These are phyloP conservation scores for Colletotrichum karsti DNA, from an alignment of 2,329 filamentous ascomycete genomes.

Conservation along the genomic window DNA sequence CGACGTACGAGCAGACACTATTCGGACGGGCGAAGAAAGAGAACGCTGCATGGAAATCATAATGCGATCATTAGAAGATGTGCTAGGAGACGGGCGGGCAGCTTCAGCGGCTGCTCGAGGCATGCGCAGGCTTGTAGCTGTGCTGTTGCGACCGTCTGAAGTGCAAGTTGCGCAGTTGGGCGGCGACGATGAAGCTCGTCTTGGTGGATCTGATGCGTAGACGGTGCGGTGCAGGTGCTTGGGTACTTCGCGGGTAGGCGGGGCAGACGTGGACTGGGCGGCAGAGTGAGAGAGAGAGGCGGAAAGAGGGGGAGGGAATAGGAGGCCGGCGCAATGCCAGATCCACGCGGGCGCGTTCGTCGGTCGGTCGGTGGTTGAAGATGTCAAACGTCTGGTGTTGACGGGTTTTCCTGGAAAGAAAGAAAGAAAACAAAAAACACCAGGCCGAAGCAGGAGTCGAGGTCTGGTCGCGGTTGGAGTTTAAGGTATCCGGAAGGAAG, in stretches of 20 bases:
- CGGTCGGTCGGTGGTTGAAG: not conserved
- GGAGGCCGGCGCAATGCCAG: constrained; percentile 22
- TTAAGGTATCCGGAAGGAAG: constrained; percentile 29
- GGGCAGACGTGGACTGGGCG: constrained; percentile 14
- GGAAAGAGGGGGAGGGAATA: not conserved
- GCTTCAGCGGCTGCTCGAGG: constrained; percentile 45
- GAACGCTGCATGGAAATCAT: constrained; percentile 71
- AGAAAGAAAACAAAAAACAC: not conserved
- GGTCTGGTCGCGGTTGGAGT: constrained; percentile 4
- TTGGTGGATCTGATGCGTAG: not conserved
- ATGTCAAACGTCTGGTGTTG: not conserved
- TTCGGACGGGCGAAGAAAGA: constrained; percentile 68
- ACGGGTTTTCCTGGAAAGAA: not conserved
- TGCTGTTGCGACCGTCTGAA: constrained; percentile 14
- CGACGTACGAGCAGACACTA: constrained; percentile 68
- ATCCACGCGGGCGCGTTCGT: not conserved
- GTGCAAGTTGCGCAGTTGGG: not conserved
- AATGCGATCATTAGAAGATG: constrained; percentile 53
- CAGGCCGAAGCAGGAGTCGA: not conserved
- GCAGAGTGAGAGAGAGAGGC: not conserved
- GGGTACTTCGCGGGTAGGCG: not conserved
- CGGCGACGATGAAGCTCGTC: not conserved
- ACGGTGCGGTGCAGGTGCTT: too few species aligned
- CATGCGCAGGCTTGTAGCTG: constrained; percentile 13
- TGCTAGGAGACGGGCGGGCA: constrained; percentile 40